Conservation (phyloP, 306 rosid species). For the Citrullus colocynthis region DNA sequence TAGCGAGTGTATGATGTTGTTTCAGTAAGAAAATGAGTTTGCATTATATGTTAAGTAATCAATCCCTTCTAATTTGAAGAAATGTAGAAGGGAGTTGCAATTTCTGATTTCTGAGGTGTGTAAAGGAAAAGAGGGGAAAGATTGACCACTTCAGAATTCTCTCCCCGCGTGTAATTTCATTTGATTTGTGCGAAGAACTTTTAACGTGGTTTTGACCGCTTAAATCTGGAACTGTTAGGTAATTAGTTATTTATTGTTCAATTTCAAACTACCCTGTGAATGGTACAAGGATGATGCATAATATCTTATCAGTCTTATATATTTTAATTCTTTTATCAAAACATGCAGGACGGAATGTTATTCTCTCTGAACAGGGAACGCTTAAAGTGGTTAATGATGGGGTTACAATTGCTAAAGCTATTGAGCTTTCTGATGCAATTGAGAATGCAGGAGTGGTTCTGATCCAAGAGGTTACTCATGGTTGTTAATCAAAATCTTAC, state of each 20-base stretch:
- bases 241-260: background rate
- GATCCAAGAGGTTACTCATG: conserved; percentile 89
- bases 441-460: conserved; percentile 95
- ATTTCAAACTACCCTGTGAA: background rate
- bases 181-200: background rate
- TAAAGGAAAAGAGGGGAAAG: background rate
- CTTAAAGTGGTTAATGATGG: conserved; percentile 83
- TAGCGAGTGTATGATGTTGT: background rate
- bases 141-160: background rate
- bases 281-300: background rate
- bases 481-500: conserved; percentile 30
- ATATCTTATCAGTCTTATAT: background rate
- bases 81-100: background rate
- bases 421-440: conserved; percentile 73
- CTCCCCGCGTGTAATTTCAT: background rate
- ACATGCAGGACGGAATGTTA: conserved; percentile 78
- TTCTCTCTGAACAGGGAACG: conserved; percentile 61
- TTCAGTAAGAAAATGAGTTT: background rate
- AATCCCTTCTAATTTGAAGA: background rate
- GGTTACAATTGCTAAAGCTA: conserved; percentile 78
- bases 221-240: background rate
- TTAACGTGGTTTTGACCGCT: no score
- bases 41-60: background rate
- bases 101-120: background rate
- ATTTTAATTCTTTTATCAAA: background rate